phyloP scores from a whole-genome alignment of 352 stramenopile genomes.

The Pythium insidiosum region DNA sequence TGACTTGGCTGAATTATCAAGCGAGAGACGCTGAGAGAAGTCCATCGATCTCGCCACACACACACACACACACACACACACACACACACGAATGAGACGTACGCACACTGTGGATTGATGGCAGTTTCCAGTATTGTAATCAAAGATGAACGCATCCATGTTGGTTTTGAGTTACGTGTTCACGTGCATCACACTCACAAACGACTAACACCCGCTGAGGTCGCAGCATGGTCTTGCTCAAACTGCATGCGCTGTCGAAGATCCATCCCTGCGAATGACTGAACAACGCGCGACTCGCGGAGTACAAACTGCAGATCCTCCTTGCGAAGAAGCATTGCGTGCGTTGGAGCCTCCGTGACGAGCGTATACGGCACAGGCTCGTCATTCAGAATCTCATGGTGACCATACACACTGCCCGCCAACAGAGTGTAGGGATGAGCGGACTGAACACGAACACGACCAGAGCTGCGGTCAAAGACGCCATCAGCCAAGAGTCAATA shows the following conservation, averaged over 20 bases:
- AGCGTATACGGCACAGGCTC: constrained; percentile 73
- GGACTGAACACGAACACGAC: constrained; percentile 55
- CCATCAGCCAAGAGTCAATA: background rate
- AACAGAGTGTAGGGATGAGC: constrained; percentile 46
- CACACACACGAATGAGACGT: too few species aligned
- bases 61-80: too few species aligned
- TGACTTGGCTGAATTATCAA: background rate
- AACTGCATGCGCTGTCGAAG: constrained; percentile 2
- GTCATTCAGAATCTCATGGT: constrained; percentile 55
- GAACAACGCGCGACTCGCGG: constrained; percentile 21
- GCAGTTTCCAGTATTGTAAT: too few species aligned
- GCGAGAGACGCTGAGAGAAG: too few species aligned
- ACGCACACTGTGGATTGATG: too few species aligned
- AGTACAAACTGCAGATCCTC: constrained; percentile 51
- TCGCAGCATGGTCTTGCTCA: background rate
- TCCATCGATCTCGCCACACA: too few species aligned
- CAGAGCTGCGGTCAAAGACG: constrained; percentile 23
- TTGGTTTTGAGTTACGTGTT: too few species aligned
- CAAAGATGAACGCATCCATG: too few species aligned
- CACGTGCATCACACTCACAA: too few species aligned
- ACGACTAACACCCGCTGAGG: constrained; percentile 1
- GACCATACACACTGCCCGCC: constrained; percentile 47
- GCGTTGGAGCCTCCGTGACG: constrained; percentile 33
- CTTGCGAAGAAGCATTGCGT: constrained; percentile 57
- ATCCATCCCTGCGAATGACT: constrained; percentile 10